These are phyloP conservation scores for Austroboletus niveus DNA, from an alignment of 1,284 basidiomycete genomes.

Conservation along the genomic window DNA sequence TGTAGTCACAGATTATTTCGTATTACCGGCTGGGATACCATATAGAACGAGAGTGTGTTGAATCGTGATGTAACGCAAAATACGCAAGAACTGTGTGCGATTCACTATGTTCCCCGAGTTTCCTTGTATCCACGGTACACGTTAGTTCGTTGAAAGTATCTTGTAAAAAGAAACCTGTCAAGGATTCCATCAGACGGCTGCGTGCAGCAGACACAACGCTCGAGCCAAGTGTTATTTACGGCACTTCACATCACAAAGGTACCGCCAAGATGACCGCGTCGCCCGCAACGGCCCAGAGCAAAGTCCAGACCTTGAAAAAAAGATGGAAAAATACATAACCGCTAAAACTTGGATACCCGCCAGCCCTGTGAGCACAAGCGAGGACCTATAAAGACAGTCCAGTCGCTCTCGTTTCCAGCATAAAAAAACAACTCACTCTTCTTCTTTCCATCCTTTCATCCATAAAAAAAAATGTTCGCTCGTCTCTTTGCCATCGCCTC, in stretches of 20 bases:
- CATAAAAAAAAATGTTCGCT: too few species aligned
- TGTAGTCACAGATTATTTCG: constrained; percentile 11
- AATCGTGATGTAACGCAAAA: constrained; percentile 2
- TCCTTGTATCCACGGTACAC: too few species aligned
- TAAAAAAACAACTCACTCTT: too few species aligned
- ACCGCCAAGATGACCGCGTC: background rate
- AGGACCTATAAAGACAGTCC: background rate
- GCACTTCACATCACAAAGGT: background rate
- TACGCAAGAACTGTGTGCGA: background rate
- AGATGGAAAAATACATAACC: background rate
- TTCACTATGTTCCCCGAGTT: background rate
- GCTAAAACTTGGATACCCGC: background rate
- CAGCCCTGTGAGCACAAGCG: background rate
- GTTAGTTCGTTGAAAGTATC: too few species aligned
- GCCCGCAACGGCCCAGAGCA: background rate
- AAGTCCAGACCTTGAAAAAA: background rate
- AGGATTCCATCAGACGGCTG: too few species aligned
- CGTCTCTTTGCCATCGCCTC: too few species aligned
- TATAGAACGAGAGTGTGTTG: background rate
- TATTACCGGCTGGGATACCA: constrained; percentile 17
- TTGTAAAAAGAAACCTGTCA: too few species aligned
- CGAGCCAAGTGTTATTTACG: background rate
- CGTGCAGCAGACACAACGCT: too few species aligned
- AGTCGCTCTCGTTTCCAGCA: background rate
- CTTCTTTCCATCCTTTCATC: too few species aligned